phyloP scores from a whole-genome alignment of 305 asterid species.

The Striga hermonthica region DNA sequence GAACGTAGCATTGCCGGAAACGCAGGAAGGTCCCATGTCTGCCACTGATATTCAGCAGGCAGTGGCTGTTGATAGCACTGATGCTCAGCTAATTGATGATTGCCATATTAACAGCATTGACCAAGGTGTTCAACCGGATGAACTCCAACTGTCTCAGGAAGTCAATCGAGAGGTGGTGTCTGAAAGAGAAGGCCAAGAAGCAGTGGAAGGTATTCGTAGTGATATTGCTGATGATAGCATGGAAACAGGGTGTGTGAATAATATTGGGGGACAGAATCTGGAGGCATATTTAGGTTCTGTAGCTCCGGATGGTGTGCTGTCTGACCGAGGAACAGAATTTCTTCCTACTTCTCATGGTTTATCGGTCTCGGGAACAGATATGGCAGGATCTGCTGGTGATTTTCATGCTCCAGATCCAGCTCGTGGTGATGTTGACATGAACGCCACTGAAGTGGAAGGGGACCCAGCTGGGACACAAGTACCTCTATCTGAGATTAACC shows the following conservation, averaged over 20 bases:
- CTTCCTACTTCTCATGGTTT: constrained; percentile 47
- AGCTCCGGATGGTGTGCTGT: constrained; percentile 41
- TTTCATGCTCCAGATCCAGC: constrained; percentile 52
- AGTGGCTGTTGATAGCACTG: constrained; percentile 44
- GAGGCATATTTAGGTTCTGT: constrained; percentile 43
- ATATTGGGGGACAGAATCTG: constrained; percentile 36
- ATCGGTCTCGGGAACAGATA: constrained; percentile 42
- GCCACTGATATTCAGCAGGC: constrained; percentile 47
- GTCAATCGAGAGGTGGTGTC: constrained; percentile 44
- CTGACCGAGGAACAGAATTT: constrained; percentile 42
- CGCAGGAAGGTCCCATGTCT: constrained; percentile 46
- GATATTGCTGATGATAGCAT: constrained; percentile 50
- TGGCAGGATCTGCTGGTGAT: constrained; percentile 42
- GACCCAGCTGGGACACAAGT: constrained; percentile 44
- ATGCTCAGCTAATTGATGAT: constrained; percentile 40
- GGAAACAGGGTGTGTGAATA: constrained; percentile 66
- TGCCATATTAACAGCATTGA: constrained; percentile 35
- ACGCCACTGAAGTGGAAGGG: constrained; percentile 46
- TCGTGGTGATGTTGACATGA: constrained; percentile 68
- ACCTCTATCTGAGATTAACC: constrained; percentile 49
- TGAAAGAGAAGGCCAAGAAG: constrained; percentile 43
- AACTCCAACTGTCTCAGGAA: constrained; percentile 45
- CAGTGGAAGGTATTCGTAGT: constrained; percentile 42
- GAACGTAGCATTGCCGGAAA: constrained; percentile 47
- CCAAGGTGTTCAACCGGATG: constrained; percentile 45